Percentiles rank a stretch among this genome's conserved stretches.
Evolutionary conservation across 192 early-diverging fungal genomes (phyloP).

Genomic region (Irineochytrium annulatum): DNA sequence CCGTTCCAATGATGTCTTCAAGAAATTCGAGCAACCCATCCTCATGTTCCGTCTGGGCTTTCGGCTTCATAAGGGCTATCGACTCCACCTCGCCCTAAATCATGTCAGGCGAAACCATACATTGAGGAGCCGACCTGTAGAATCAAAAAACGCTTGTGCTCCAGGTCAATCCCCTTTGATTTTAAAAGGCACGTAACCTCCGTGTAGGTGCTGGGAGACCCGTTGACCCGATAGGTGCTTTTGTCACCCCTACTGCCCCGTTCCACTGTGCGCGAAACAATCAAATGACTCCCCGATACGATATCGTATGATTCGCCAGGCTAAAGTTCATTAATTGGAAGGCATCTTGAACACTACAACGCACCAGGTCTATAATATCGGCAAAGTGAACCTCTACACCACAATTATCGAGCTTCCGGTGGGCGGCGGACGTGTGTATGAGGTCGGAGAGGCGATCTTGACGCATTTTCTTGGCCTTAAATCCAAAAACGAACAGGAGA

Average conservation of each 20-base stretch:
- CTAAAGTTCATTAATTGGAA: not conserved
- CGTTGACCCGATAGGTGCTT: conserved; percentile 48
- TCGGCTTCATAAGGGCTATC: conserved; percentile 96
- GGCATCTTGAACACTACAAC: not conserved
- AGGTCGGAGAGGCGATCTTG: conserved; percentile 93
- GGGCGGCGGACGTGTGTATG: conserved; percentile 85
- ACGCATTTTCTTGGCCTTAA: conserved; percentile 93
- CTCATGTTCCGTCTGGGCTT: conserved; percentile 84
- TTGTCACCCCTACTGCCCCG: conserved; percentile 40
- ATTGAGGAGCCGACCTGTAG: conserved; percentile 57
- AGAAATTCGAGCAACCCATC: conserved; percentile 96
- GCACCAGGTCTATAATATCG: conserved; percentile 80
- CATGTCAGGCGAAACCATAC: not conserved
- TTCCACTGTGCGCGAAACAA: conserved; percentile 68
- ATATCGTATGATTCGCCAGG: conserved; percentile 46
- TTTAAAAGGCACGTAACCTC: conserved; percentile 83
- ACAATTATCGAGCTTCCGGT: conserved; percentile 68
- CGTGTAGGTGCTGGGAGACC: conserved; percentile 59
- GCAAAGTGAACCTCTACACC: conserved; percentile 91
- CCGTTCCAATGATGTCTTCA: conserved; percentile 98
- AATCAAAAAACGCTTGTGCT: conserved; percentile 97
- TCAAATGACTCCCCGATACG: conserved; percentile 65
- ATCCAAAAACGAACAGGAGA: conserved; percentile 97
- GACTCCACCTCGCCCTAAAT: conserved; percentile 95
- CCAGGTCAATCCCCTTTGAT: conserved; percentile 85